Percentiles rank a stretch among this genome's conserved stretches.
Conservation (phyloP, 1,284 basidiomycete genomes). For the Stygiomarasmius scandens region DNA sequence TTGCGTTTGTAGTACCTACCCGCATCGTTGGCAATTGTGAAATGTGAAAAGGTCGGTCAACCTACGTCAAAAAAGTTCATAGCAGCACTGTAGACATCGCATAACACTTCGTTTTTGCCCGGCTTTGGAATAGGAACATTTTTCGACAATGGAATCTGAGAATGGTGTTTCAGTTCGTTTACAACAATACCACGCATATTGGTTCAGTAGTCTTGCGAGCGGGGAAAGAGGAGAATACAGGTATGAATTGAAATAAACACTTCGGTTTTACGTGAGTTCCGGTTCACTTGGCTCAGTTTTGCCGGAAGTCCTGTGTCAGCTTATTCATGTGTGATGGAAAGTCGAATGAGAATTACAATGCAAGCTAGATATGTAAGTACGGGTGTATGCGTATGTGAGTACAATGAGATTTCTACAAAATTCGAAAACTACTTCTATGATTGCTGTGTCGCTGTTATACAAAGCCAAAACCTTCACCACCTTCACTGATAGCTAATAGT, state of each 20-base stretch:
- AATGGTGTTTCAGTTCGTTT: constrained; percentile 73
- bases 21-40: background rate
- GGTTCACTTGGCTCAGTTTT: background rate
- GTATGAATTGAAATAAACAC: background rate
- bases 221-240: background rate
- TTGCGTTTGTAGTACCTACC: constrained; percentile 80
- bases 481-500: constrained; percentile 90
- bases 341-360: background rate
- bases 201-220: background rate
- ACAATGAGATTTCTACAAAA: constrained; percentile 13
- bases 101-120: constrained; percentile 64
- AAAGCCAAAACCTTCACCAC: constrained; percentile 90
- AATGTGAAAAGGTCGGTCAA: constrained; percentile 4
- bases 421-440: background rate
- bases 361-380: constrained; percentile 1
- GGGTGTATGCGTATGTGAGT: constrained; percentile 5
- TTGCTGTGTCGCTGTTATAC: constrained; percentile 40
- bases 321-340: too few relatives aligned
- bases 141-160: constrained; percentile 58
- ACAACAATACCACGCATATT: constrained; percentile 83
- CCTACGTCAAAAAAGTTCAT: constrained; percentile 82
- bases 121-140: constrained; percentile 66
- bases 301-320: background rate
- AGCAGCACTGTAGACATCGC: constrained; percentile 81
- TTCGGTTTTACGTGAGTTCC: background rate